These are phyloP conservation scores for Epichloe hybrida DNA, from an alignment of 2,329 filamentous ascomycete species.

Conservation along the genomic window DNA sequence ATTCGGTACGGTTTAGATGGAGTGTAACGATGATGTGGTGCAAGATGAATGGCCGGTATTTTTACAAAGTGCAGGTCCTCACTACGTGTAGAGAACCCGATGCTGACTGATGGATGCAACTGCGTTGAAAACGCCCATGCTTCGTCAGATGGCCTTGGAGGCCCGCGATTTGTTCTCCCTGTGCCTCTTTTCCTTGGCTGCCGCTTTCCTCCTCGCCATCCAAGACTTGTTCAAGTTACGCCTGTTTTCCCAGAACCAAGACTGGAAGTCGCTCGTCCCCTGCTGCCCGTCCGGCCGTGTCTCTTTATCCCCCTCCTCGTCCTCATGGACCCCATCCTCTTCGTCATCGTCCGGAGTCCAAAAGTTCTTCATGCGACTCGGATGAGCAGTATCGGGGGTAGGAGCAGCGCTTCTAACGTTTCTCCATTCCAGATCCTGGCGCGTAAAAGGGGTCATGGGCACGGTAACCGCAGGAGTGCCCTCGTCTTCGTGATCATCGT, in stretches of 20 bases:
- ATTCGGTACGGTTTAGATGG: no score
- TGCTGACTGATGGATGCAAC: neutral
- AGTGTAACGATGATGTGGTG: no score
- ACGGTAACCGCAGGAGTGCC: conserved; percentile 20
- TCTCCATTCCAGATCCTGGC: conserved; percentile 62
- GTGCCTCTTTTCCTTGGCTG: conserved; percentile 53
- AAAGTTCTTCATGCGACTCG: conserved; percentile 48
- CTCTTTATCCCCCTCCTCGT: conserved; percentile 12
- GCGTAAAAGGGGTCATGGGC: conserved; percentile 68
- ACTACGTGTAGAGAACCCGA: neutral
- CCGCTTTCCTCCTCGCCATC: conserved; percentile 50
- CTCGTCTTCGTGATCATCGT: conserved; percentile 31
- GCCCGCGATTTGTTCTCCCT: conserved; percentile 47
- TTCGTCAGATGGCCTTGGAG: conserved; percentile 21
- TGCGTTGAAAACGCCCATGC: neutral
- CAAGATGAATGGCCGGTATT: no score
- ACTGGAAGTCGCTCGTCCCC: conserved; percentile 42
- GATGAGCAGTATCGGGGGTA: conserved; percentile 83
- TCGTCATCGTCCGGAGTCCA: conserved; percentile 32
- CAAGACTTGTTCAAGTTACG: conserved; percentile 52
- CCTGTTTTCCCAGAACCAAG: conserved; percentile 55
- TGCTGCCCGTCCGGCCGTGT: conserved; percentile 10
- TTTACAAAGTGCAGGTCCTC: no score
- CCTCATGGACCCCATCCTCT: conserved; percentile 15
- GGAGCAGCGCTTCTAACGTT: conserved; percentile 78